Base-by-base conservation (phyloP, 2,329 filamentous ascomycete species). In the Neocatenulostroma microsporum region DNA sequence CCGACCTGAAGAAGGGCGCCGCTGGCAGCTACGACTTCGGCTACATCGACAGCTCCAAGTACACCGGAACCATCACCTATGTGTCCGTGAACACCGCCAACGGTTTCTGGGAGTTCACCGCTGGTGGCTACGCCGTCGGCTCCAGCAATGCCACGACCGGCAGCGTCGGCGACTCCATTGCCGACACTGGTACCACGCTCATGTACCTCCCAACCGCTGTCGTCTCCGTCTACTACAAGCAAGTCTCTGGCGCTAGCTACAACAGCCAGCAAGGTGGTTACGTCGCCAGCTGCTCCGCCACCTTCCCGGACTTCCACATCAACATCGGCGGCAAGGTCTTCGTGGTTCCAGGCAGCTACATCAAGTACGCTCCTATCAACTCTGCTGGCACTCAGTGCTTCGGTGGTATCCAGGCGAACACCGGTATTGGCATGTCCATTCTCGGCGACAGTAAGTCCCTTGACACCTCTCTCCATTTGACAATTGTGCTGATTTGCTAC, bases 131-230 rank as follows among this genome's bases (percentile, higher is more conserved):
- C 60, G 62, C 62, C 25, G 53, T 80, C 35, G 78, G 74, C 35
- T 56, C 56, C 41, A 45, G 47, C 36, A 46, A 62, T 57, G 61
- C 64, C 38, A 51, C 57, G 24, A 37, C 56, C 30, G 52, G 60
- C 43, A 68, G 73, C 58, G 51, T 61, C 41, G 69, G 76, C 56
- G 47, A 56, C 27, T 71, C 68, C 47, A 82, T 84, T 56, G 75
- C 76, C 51, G 80, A 84, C 62, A 84, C 80, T 2, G 81, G 80
- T 36, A 84, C 80, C 38, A 79, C 78, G 1, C 73, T 84, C 20
- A 60, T 82, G 37, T 67, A 81, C 45, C 59, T 80, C 13, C 73
- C 75, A 18, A 55, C 68, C 37, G 47, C 54, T 21, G 64, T 80
- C 41, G 70, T 76, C 45, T 48, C 59, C 1, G 68, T 64, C 27